Evolutionary conservation across 495 filamentous ascomycete species (phyloP).

Genomic region (Trichoderma gamsii): DNA sequence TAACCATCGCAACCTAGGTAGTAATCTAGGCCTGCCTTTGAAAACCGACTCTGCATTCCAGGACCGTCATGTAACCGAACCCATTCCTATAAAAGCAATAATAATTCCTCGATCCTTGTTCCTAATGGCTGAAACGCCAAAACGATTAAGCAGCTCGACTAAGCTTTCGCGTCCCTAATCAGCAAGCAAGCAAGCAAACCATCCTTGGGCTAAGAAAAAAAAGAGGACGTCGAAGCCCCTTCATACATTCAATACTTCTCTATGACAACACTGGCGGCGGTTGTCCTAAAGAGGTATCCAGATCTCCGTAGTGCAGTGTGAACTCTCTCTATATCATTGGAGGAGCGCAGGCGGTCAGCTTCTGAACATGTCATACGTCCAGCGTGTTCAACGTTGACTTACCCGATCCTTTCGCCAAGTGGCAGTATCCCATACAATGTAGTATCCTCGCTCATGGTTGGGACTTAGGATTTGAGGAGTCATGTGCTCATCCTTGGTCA

Average conservation of each 20-base stretch:
- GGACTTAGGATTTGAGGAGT: conserved; percentile 60
- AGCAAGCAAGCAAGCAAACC: neutral
- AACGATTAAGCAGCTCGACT: conserved; percentile 12
- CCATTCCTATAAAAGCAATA: conserved; percentile 9
- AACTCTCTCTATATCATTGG: conserved; percentile 58
- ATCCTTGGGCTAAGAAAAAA: neutral
- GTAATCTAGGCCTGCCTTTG: conserved; percentile 1
- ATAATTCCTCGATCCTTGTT: conserved; percentile 5
- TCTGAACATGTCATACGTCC: conserved; percentile 9
- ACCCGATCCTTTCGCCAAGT: conserved; percentile 80
- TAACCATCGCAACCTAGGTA: conserved; percentile 4
- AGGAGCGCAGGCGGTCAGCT: conserved; percentile 17
- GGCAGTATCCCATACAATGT: conserved; percentile 80
- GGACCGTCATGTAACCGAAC: conserved; percentile 7
- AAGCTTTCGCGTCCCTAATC: conserved; percentile 1
- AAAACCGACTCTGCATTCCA: conserved; percentile 13
- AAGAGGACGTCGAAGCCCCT: neutral
- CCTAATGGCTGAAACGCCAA: conserved; percentile 13
- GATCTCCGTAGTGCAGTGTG: conserved; percentile 69
- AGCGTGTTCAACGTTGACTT: conserved; percentile 31
- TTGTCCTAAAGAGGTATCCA: conserved; percentile 45
- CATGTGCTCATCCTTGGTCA: conserved; percentile 78
- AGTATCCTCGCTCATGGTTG: conserved; percentile 75
- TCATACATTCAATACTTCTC: neutral
- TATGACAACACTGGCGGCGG: neutral